Evolutionary conservation across 179 eudicot species (phyloP).

Genomic region (Pouteria campechiana): DNA sequence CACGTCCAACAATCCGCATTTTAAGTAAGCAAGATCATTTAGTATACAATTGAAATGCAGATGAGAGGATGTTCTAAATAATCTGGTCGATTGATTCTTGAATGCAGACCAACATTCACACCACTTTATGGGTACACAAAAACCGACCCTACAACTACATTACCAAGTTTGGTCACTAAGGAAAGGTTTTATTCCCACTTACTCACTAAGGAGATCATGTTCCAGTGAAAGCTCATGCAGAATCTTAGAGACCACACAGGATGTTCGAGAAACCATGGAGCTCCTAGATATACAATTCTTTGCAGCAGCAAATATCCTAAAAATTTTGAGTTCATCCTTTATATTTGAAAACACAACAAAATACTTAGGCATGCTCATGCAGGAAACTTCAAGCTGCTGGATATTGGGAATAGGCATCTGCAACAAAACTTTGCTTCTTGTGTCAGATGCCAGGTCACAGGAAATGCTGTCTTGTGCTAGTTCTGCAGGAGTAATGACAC

Average conservation of each 20-base stretch:
- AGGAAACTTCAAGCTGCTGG: constrained; percentile 1
- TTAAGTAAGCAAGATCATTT: too few species aligned
- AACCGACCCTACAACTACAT: neutral
- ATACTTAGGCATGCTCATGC: constrained; percentile 14
- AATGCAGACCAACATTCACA: neutral
- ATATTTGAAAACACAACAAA: constrained; percentile 41
- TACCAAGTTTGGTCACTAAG: neutral
- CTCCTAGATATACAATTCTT: constrained; percentile 26
- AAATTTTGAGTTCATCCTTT: constrained; percentile 34
- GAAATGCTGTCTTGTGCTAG: neutral
- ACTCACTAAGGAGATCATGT: constrained; percentile 46
- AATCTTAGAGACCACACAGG: constrained; percentile 23
- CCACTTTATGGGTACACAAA: neutral
- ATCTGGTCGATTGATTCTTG: too few species aligned
- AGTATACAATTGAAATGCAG: too few species aligned
- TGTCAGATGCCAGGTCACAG: constrained; percentile 5
- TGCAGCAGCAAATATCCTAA: constrained; percentile 34
- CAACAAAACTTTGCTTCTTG: constrained; percentile 13
- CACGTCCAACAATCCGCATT: too few species aligned
- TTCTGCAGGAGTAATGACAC: too few species aligned
- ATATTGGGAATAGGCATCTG: constrained; percentile 8
- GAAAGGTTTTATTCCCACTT: too few species aligned
- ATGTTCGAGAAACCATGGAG: constrained; percentile 15
- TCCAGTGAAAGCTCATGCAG: constrained; percentile 28
- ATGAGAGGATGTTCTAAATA: too few species aligned